Conservation (phyloP, 2,329 filamentous ascomycete species). For the Seiridium cupressi region DNA sequence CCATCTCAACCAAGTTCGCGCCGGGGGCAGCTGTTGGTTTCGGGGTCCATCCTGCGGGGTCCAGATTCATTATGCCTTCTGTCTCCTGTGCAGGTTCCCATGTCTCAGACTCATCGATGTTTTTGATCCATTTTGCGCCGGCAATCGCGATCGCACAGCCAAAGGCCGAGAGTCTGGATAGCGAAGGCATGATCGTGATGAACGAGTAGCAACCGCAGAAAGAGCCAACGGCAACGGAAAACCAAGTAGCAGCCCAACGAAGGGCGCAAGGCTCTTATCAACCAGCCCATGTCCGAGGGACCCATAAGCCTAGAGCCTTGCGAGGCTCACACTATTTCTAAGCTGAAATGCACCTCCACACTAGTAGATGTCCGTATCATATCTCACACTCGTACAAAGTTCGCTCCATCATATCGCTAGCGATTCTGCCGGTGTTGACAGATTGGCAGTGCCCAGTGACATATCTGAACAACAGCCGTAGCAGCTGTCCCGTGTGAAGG, state of each 20-base stretch:
- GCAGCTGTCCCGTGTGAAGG: no score
- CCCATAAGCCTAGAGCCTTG: not conserved
- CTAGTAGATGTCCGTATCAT: not conserved
- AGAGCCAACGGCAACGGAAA: not conserved
- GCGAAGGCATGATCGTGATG: constrained; percentile 12
- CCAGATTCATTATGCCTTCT: constrained; percentile 12
- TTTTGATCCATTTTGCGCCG: constrained; percentile 21
- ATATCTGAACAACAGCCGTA: no score
- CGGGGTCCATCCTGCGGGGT: constrained; percentile 23
- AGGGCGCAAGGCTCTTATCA: not conserved
- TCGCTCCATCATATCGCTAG: no score
- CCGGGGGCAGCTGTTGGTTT: constrained; percentile 26
- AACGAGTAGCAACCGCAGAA: not conserved
- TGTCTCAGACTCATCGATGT: constrained; percentile 17
- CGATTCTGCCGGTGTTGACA: no score
- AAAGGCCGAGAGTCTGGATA: constrained; percentile 26
- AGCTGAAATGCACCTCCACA: not conserved
- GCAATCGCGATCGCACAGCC: constrained; percentile 22
- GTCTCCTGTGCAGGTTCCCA: constrained; percentile 26
- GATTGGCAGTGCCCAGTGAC: no score
- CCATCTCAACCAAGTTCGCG: constrained; percentile 16
- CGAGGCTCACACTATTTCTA: not conserved
- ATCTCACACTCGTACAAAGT: no score
- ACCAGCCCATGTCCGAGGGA: not conserved
- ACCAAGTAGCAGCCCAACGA: not conserved